phyloP scores from a whole-genome alignment of 352 stramenopile species.

The Phytophthora multivora region DNA sequence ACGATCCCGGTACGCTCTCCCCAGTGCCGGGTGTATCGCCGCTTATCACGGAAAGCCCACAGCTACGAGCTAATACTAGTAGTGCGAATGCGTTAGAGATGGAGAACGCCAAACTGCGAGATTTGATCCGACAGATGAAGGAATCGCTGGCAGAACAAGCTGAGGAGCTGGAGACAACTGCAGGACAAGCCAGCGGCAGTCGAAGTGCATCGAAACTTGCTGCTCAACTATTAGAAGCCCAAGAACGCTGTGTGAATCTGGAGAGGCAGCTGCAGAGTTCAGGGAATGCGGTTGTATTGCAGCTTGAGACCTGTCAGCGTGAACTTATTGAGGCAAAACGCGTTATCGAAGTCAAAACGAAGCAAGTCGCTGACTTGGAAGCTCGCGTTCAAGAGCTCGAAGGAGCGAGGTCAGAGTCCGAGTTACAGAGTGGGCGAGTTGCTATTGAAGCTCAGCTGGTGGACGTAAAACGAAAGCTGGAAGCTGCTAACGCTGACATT shows the following conservation, averaged over 20 bases:
- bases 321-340: constrained; percentile 52
- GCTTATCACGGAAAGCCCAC: constrained; percentile 53
- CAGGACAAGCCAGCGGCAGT: constrained; percentile 11
- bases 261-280: constrained; percentile 43
- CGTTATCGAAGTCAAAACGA: constrained; percentile 47
- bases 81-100: constrained; percentile 38
- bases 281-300: constrained; percentile 10
- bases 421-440: constrained; percentile 30
- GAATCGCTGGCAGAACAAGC: constrained; percentile 65
- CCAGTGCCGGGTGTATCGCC: constrained; percentile 55
- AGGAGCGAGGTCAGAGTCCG: background rate
- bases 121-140: constrained; percentile 83
- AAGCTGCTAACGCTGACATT: constrained; percentile 56
- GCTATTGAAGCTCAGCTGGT: constrained; percentile 35
- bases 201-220: constrained; percentile 26
- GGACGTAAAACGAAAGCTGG: constrained; percentile 52
- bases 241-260: constrained; percentile 49
- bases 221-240: constrained; percentile 32
- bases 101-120: constrained; percentile 68
- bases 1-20: constrained; percentile 64
- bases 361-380: constrained; percentile 54
- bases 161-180: constrained; percentile 19
- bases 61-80: background rate
- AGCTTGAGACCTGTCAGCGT: constrained; percentile 48
- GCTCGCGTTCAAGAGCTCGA: constrained; percentile 30